Evolutionary conservation across 2,329 filamentous ascomycete genomes (phyloP).

Genomic region (Sphaerostilbella broomeana): DNA sequence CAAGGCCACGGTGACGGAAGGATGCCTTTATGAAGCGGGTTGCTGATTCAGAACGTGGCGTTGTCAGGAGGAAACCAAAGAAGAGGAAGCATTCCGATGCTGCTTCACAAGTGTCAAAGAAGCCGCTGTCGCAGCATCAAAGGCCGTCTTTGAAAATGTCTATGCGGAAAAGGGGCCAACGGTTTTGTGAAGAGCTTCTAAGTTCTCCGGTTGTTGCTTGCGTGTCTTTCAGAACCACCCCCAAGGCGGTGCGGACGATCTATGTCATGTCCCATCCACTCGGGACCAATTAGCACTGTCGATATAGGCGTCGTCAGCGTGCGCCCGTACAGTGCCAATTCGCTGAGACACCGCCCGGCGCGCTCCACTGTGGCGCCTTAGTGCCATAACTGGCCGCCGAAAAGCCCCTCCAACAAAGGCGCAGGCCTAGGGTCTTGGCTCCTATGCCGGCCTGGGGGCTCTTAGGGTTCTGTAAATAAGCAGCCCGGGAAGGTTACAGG

Average conservation of each 20-base stretch:
- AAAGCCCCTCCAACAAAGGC: background rate
- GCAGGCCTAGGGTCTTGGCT: no score
- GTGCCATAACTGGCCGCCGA: slow-evolving; percentile 4
- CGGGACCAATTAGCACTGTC: slow-evolving; percentile 10
- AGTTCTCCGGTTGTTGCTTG: slow-evolving; percentile 7
- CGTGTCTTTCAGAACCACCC: slow-evolving; percentile 11
- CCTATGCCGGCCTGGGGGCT: no score
- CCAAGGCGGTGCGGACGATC: slow-evolving; percentile 10
- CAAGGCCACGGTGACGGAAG: slow-evolving; percentile 10
- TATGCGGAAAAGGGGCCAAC: background rate
- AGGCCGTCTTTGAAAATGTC: background rate
- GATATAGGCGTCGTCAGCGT: slow-evolving; percentile 1
- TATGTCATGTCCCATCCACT: slow-evolving; percentile 11
- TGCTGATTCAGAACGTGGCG: background rate
- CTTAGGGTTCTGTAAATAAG: no score
- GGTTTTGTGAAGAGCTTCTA: slow-evolving; percentile 2
- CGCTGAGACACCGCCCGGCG: background rate
- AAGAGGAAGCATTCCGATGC: slow-evolving; percentile 5
- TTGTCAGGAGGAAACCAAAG: background rate
- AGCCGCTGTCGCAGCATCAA: background rate
- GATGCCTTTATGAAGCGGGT: slow-evolving; percentile 1
- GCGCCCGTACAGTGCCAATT: slow-evolving; percentile 9
- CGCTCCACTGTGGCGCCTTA: slow-evolving; percentile 4
- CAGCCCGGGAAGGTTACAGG: no score
- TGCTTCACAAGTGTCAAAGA: background rate